phyloP scores from a whole-genome alignment of 2,329 filamentous ascomycete species.

The Pseudofabraea citricarpa region DNA sequence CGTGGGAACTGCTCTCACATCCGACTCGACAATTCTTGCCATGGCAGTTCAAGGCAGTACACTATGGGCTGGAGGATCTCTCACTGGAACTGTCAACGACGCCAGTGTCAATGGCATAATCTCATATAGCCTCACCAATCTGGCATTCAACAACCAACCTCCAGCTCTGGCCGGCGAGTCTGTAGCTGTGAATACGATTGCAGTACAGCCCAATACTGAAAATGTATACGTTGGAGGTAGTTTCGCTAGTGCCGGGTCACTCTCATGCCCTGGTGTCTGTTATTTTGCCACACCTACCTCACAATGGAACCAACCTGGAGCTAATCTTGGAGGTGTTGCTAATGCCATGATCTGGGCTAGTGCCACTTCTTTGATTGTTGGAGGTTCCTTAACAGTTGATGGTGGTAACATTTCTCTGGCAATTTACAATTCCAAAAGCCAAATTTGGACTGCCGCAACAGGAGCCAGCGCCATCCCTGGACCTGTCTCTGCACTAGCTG shows the following conservation, averaged over 20 bases:
- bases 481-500: slow-evolving; percentile 69
- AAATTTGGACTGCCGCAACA: slow-evolving; percentile 62
- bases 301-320: slow-evolving; percentile 79
- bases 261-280: slow-evolving; percentile 80
- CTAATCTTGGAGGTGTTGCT: slow-evolving; percentile 65
- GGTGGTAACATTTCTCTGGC: slow-evolving; percentile 64
- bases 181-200: slow-evolving; percentile 72
- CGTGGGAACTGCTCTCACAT: slow-evolving; percentile 59
- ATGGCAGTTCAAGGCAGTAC: slow-evolving; percentile 62
- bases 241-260: slow-evolving; percentile 76
- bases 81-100: slow-evolving; percentile 66
- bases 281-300: slow-evolving; percentile 64
- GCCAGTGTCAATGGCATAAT: slow-evolving; percentile 67
- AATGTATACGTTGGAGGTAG: slow-evolving; percentile 83
- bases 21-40: slow-evolving; percentile 70
- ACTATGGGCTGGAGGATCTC: slow-evolving; percentile 76
- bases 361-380: slow-evolving; percentile 66
- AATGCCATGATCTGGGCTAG: slow-evolving; percentile 72
- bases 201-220: slow-evolving; percentile 61
- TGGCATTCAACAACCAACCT: slow-evolving; percentile 66
- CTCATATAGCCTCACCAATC: slow-evolving; percentile 68
- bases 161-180: slow-evolving; percentile 66
- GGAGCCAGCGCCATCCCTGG: slow-evolving; percentile 67
- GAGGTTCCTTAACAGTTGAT: slow-evolving; percentile 69
- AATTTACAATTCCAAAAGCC: slow-evolving; percentile 63